Evolutionary conservation across 352 stramenopile genomes (phyloP).

Genomic region (Phytopythium vexans): DNA sequence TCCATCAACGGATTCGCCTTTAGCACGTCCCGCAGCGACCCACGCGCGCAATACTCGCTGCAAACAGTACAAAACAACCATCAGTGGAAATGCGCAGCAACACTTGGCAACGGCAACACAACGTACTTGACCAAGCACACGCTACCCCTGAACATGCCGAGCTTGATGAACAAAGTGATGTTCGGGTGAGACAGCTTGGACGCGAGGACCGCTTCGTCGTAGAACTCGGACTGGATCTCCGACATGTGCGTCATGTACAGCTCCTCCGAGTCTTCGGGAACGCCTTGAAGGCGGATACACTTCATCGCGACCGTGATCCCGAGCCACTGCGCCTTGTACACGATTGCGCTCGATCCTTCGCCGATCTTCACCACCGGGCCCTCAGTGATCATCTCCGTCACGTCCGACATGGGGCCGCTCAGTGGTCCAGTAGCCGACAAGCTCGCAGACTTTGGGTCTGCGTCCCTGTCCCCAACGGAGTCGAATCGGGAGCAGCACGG

Average conservation of each 20-base stretch:
- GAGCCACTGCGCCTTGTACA: conserved; percentile 69
- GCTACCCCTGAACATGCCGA: conserved; percentile 55
- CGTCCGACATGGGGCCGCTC: conserved; percentile 13
- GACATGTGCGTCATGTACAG: conserved; percentile 69
- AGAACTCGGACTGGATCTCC: conserved; percentile 58
- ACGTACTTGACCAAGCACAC: conserved; percentile 78
- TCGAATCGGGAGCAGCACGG: conserved; percentile 28
- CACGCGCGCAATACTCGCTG: conserved; percentile 65
- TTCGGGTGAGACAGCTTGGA: conserved; percentile 66
- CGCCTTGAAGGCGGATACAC: conserved; percentile 50
- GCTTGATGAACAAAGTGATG: conserved; percentile 75
- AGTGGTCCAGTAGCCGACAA: conserved; percentile 15
- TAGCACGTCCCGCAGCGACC: conserved; percentile 59
- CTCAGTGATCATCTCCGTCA: conserved; percentile 61
- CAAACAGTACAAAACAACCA: conserved; percentile 1
- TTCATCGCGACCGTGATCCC: conserved; percentile 79
- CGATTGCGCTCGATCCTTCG: conserved; percentile 57
- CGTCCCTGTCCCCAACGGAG: background rate
- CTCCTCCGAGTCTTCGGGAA: conserved; percentile 38
- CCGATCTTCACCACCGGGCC: conserved; percentile 62
- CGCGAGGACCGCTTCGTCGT: conserved; percentile 60
- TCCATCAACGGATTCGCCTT: conserved; percentile 58
- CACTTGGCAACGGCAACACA: background rate
- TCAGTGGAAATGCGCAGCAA: background rate
- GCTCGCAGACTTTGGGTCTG: conserved; percentile 4